Evolutionary conservation across 805 yeast genomes (phyloP), one percentile per base, ranked within the genome.

Genomic region (Metschnikowia vanudenii): DNA sequence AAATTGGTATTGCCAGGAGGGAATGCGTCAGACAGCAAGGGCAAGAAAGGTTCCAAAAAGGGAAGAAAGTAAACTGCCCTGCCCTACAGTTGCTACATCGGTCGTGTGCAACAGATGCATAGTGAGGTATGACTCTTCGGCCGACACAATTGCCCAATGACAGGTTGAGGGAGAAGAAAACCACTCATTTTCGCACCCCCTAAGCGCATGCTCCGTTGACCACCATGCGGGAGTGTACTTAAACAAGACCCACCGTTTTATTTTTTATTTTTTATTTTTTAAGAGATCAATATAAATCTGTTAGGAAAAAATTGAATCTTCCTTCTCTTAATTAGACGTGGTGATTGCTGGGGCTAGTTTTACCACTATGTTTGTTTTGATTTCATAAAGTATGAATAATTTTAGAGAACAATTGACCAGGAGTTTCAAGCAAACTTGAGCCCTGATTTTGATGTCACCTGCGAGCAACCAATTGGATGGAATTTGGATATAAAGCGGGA

Each of bases 1-100:
- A 85, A 84, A 57, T 71, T 84, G 26, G 73, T 79, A 2, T 64
- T 81, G 36, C 85, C 90, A 0, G 83, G 80, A 4, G 59, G 52
- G 12, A 64, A 63, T 24, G 63, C 49, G 1, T 41, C 44, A 24
- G 51, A 53, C 29, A 38, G 31, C 29, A 46, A 46, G 38, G 54
- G 51, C 18, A 53, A 53, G 39, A 50, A 61, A 20, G 63, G 61
- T 11, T 62, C 62, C 10, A 56, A 64, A 35, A 52, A 51, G 12
- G 54, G 56, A 2, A 52, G 52, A 40, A 53, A 47, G 38, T 47
- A 40, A 38, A 35, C 17, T 10, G 16, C 16, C 24, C 17, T 34
- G 16, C 31, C 11, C 26, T 9, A 9, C 5, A 7, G 24, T 4
- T 7, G 4, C 7, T 20, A 20, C 24, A 29, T 29, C 13, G 4